Conservation (phyloP, 148 eudicot genomes). For the Amaranthus palmeri region DNA sequence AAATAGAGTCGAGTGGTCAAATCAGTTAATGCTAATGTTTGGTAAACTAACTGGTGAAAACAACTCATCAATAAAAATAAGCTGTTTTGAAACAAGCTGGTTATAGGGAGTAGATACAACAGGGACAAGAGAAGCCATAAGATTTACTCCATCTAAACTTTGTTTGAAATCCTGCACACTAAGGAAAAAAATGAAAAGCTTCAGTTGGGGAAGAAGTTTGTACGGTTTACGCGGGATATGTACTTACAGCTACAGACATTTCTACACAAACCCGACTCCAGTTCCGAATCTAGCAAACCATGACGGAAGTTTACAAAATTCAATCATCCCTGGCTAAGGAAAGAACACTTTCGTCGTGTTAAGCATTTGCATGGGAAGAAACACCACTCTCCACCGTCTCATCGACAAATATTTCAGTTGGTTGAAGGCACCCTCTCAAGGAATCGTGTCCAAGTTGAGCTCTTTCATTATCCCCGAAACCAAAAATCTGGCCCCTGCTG, state of each 20-base stretch:
- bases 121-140: no score
- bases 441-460: conserved; percentile 86
- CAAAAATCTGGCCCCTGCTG: conserved; percentile 65
- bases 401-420: conserved; percentile 59
- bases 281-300: background rate
- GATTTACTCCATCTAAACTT: background rate
- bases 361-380: conserved; percentile 17
- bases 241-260: background rate
- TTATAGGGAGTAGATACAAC: no score
- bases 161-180: background rate
- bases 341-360: background rate
- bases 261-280: background rate
- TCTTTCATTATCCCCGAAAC: conserved; percentile 93
- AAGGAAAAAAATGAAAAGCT: background rate
- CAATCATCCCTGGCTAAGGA: background rate
- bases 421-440: conserved; percentile 65
- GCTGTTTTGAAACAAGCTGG: no score
- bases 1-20: no score
- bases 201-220: no score
- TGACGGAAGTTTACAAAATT: background rate
- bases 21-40: no score
- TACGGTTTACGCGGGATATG: background rate
- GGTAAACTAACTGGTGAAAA: no score
- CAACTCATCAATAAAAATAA: no score
- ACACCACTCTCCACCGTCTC: conserved; percentile 24